Base-by-base conservation (phyloP, 1,284 basidiomycete species). In the Pisolithus thermaeus region DNA sequence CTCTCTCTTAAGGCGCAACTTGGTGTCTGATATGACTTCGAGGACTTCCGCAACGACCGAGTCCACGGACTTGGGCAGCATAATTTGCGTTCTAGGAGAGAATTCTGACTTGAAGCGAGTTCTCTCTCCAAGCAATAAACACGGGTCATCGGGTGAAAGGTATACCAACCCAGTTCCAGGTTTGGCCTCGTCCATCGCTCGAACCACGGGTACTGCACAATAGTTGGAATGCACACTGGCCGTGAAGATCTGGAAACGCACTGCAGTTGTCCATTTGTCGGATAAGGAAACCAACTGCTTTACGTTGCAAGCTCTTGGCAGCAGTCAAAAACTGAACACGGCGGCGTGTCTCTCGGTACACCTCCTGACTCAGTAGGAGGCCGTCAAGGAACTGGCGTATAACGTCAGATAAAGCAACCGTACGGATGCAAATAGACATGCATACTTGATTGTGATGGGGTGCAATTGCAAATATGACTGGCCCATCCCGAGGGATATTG, bases 391-490 rank as follows among this genome's bases (percentile, higher is more conserved):
- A 99, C 90, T 99, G 57, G 18, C 52, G 37, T 39, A 53, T 30
- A 35, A 49, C 58, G 27, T 48, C 28, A 7, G 32, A 40, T 8
- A 49, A 49, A 37, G 45, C 56, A 52, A 45, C 49, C 28, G 39
- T n/a, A 36, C 28, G 42, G 23, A 39, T 9, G 45, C 11, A 14
- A 38, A 46, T 51, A 53, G 53, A 68, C 75, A 52, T 63, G 86
- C 92, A 52, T 63, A 86, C 92, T 73, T 95, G 93, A 69, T 99
- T 99, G 65, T 92, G 87, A 71, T 99, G 97, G n/a, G 97, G 97
- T 12, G 93, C 97, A 45, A 82, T 93, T 48, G 97, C 96, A 71
- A 99, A 97, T 64, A 99, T 94, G 58, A 98, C 83, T 6, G 97
- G 92, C 0, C 94, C 96, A 57, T 92, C 81, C 54, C 79, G 78